A percentile compares a stretch with the other conserved stretches of the same genome.
phyloP scores from a whole-genome alignment of 2,329 filamentous ascomycete genomes.

The Coniochaeta sp. region DNA sequence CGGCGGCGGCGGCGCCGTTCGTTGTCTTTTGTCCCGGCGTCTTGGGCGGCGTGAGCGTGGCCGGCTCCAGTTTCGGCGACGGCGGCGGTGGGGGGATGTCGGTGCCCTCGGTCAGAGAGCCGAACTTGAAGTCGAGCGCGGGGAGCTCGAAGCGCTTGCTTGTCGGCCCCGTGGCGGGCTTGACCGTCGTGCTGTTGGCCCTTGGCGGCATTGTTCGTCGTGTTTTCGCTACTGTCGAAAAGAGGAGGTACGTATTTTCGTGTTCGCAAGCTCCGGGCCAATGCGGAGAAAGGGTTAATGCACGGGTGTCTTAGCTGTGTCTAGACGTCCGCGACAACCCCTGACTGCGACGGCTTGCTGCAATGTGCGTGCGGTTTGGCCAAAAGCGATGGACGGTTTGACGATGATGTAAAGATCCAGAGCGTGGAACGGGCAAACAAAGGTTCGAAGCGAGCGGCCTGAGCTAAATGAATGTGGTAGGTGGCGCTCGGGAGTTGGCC shows the following conservation, averaged over 20 bases:
- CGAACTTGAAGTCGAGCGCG: conserved; percentile 50
- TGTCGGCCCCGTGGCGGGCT: conserved; percentile 7
- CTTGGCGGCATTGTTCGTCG: conserved; percentile 21
- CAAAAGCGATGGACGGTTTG: not conserved
- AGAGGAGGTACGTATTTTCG: not conserved
- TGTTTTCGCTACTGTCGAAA: too few species aligned
- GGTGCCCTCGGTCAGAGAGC: conserved; percentile 53
- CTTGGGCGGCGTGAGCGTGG: conserved; percentile 31
- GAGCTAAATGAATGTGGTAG: not conserved
- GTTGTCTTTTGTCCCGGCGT: conserved; percentile 16
- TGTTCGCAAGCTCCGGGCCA: not conserved
- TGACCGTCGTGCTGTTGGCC: conserved; percentile 13
- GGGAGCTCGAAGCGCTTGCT: conserved; percentile 46
- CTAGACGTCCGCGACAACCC: not conserved
- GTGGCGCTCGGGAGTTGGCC: not conserved
- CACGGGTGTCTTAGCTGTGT: not conserved
- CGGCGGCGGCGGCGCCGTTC: conserved; percentile 12
- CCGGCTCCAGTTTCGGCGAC: conserved; percentile 43
- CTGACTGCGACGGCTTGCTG: not conserved
- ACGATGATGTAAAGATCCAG: not conserved
- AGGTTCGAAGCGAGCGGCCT: not conserved
- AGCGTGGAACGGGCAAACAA: not conserved
- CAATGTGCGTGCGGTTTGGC: not conserved
- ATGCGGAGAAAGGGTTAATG: not conserved
- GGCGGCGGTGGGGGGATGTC: conserved; percentile 51